Evolutionary conservation across 495 filamentous ascomycete species (phyloP).

Genomic region (Parathielavia appendiculata): DNA sequence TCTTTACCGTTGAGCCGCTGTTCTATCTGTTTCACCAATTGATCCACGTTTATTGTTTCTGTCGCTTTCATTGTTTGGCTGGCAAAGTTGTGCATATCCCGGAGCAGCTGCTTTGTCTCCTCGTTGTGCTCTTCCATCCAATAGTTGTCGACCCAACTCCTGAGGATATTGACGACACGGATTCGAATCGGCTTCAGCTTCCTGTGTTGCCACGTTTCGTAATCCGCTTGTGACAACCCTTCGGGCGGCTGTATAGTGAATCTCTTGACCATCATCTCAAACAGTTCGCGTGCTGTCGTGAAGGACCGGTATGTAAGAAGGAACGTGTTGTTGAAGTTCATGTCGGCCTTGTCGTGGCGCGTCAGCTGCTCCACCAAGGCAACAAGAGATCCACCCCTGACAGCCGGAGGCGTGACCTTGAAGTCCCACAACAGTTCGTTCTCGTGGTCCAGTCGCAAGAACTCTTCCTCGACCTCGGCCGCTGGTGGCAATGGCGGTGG

Average conservation of each 20-base stretch:
- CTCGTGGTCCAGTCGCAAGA: slow-evolving; percentile 82
- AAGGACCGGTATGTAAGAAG: slow-evolving; percentile 95
- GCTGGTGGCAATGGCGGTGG: slow-evolving; percentile 28
- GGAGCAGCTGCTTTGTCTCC: slow-evolving; percentile 74
- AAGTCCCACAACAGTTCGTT: slow-evolving; percentile 83
- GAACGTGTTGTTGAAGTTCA: slow-evolving; percentile 97
- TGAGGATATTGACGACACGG: slow-evolving; percentile 93
- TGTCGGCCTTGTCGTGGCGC: slow-evolving; percentile 89
- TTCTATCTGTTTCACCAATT: slow-evolving; percentile 77
- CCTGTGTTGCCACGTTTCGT: slow-evolving; percentile 81
- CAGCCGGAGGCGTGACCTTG: slow-evolving; percentile 62
- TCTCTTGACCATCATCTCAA: slow-evolving; percentile 83
- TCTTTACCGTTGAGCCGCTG: slow-evolving; percentile 84
- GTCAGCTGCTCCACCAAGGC: slow-evolving; percentile 95
- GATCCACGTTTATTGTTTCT: slow-evolving; percentile 78
- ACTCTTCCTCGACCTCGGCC: slow-evolving; percentile 62
- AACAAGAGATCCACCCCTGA: slow-evolving; percentile 84
- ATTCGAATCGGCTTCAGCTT: slow-evolving; percentile 96
- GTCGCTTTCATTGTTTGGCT: slow-evolving; percentile 88
- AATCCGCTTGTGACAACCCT: slow-evolving; percentile 67
- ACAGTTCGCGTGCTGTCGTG: slow-evolving; percentile 81
- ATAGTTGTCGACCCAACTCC: slow-evolving; percentile 95
- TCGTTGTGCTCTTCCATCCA: slow-evolving; percentile 96
- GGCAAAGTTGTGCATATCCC: slow-evolving; percentile 83
- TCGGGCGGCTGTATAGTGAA: slow-evolving; percentile 93